These are phyloP conservation scores for Amniculicola lignicola DNA, from an alignment of 495 filamentous ascomycete species.

Conservation along the genomic window DNA sequence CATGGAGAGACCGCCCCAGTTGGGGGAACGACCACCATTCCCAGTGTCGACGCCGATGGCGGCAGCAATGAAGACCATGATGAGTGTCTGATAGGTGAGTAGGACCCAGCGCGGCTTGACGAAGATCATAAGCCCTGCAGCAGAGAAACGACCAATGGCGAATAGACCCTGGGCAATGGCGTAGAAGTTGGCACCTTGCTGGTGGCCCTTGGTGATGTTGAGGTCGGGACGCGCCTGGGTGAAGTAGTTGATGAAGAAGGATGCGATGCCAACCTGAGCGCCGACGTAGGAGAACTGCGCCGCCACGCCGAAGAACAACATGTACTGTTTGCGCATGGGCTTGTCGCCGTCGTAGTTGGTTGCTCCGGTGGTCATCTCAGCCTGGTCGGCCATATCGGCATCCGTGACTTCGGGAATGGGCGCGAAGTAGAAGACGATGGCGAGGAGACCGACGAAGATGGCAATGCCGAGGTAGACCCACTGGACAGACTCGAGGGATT, in stretches of 20 bases:
- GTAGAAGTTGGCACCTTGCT: constrained; percentile 49
- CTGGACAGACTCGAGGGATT: constrained; percentile 59
- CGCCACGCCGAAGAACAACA: constrained; percentile 61
- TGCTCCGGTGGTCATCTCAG: constrained; percentile 43
- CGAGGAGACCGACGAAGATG: constrained; percentile 63
- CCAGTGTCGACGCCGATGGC: constrained; percentile 53
- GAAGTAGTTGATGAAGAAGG: constrained; percentile 54
- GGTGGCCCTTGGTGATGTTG: constrained; percentile 11
- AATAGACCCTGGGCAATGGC: constrained; percentile 66
- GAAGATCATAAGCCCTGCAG: constrained; percentile 48
- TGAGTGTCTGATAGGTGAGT: constrained; percentile 38
- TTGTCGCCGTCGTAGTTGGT: constrained; percentile 48
- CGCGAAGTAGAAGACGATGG: constrained; percentile 61
- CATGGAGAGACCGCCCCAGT: constrained; percentile 53
- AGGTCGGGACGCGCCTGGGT: constrained; percentile 33
- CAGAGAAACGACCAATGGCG: constrained; percentile 63
- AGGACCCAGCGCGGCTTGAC: constrained; percentile 39
- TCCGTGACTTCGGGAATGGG: constrained; percentile 71
- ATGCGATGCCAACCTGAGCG: constrained; percentile 55
- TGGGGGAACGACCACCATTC: constrained; percentile 14
- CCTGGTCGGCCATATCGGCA: constrained; percentile 59
- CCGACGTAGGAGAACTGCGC: constrained; percentile 70
- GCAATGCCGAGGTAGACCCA: constrained; percentile 75
- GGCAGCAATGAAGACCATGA: constrained; percentile 55
- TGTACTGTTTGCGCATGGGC: constrained; percentile 52